A percentile compares a stretch with the other conserved stretches of the same genome.
Conservation (phyloP, 2,329 filamentous ascomycete species). For the Fusarium longipes region DNA sequence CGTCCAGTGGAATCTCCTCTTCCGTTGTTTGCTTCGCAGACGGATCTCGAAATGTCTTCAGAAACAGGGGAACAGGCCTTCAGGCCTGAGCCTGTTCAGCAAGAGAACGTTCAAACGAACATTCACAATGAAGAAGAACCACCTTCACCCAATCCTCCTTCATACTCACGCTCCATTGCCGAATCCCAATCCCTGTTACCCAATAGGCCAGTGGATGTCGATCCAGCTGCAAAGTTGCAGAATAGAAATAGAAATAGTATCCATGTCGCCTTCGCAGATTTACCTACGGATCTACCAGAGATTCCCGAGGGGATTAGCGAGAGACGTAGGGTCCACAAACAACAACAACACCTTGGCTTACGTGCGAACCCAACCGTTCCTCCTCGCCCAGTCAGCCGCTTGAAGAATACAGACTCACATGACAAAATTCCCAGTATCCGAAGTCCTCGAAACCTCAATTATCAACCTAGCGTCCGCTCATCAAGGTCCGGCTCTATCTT, state of each 20-base stretch:
- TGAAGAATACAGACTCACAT: constrained; percentile 55
- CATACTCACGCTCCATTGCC: constrained; percentile 18
- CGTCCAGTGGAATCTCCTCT: constrained; percentile 31
- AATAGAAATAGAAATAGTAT: constrained; percentile 51
- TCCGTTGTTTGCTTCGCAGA: constrained; percentile 20
- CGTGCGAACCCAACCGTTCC: constrained; percentile 32
- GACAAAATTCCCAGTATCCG: constrained; percentile 55
- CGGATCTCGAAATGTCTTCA: constrained; percentile 23
- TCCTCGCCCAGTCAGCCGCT: constrained; percentile 31
- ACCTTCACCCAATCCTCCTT: constrained; percentile 23
- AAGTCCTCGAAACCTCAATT: constrained; percentile 55
- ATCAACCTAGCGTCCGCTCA: constrained; percentile 65
- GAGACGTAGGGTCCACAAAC: constrained; percentile 50
- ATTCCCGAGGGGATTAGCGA: constrained; percentile 63
- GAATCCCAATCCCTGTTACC: constrained; percentile 31
- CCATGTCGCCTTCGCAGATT: constrained; percentile 48
- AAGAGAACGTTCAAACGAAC: constrained; percentile 14
- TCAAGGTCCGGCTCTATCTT: constrained; percentile 62
- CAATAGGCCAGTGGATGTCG: constrained; percentile 34
- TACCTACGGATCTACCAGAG: constrained; percentile 57
- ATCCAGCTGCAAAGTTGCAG: constrained; percentile 63
- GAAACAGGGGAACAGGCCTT: constrained; percentile 6
- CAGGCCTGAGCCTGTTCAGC: constrained; percentile 7
- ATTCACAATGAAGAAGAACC: constrained; percentile 2
- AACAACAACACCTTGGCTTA: constrained; percentile 42